Evolutionary conservation across 768 basidiomycete species (phyloP).

Genomic region (Boletus insuetus): DNA sequence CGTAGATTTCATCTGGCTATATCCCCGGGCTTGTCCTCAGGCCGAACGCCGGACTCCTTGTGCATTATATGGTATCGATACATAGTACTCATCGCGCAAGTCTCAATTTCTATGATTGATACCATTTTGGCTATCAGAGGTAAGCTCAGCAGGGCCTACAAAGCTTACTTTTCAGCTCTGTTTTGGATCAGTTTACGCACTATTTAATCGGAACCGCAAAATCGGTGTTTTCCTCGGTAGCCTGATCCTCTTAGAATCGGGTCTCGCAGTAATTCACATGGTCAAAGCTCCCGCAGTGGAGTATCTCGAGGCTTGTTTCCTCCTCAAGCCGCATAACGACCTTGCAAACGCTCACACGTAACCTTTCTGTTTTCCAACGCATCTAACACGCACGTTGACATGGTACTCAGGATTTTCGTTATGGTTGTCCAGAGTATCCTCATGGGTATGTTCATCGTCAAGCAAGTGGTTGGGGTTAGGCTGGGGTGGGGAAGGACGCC

Average conservation of each 20-base stretch:
- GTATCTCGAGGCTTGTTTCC: conserved; percentile 21
- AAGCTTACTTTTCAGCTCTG: background rate
- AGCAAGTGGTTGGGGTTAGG: conserved; percentile 34
- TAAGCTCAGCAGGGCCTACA: conserved; percentile 6
- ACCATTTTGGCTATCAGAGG: conserved; percentile 24
- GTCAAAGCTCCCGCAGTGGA: conserved; percentile 3
- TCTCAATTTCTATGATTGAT: conserved; percentile 20
- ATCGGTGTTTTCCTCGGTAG: conserved; percentile 21
- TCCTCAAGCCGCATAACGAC: conserved; percentile 13
- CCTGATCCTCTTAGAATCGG: conserved; percentile 21
- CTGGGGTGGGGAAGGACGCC: conserved; percentile 42
- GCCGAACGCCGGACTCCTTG: conserved; percentile 2
- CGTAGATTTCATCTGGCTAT: conserved; percentile 10
- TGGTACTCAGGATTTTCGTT: conserved; percentile 5
- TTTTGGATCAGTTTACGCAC: conserved; percentile 13
- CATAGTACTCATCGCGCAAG: background rate
- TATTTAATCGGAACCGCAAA: conserved; percentile 35
- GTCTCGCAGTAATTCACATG: conserved; percentile 14
- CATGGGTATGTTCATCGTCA: conserved; percentile 37
- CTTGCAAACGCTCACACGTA: background rate
- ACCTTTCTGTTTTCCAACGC: conserved; percentile 15
- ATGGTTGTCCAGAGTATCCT: conserved; percentile 37
- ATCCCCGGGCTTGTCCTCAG: conserved; percentile 10
- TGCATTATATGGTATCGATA: conserved; percentile 15
- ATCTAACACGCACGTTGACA: background rate